Conservation (phyloP, 2,329 filamentous ascomycete genomes). For the Arthroderma uncinatum region DNA sequence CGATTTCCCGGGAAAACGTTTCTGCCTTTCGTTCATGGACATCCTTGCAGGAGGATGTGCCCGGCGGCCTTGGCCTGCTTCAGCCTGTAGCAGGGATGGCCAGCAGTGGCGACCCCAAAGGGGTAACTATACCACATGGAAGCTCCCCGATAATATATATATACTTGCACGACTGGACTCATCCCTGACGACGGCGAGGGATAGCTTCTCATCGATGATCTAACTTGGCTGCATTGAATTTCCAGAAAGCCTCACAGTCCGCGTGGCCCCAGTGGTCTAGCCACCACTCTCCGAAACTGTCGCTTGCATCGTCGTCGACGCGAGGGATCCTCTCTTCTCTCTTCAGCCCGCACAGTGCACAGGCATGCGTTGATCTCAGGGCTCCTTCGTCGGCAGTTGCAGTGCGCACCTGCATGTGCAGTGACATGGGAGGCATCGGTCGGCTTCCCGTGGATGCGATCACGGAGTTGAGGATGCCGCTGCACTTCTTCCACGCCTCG, state of each 20-base stretch:
- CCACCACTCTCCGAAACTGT: slow-evolving; percentile 97
- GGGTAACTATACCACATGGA: too few species aligned
- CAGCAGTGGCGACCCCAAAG: neutral
- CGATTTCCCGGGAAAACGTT: neutral
- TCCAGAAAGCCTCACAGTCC: slow-evolving; percentile 76
- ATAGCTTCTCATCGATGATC: neutral
- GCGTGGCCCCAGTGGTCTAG: slow-evolving; percentile 75
- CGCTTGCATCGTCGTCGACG: slow-evolving; percentile 66
- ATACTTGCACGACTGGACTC: too few species aligned
- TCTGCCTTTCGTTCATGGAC: neutral
- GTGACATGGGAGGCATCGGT: slow-evolving; percentile 57
- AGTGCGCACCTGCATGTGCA: slow-evolving; percentile 56
- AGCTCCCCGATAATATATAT: too few species aligned
- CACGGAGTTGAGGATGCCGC: slow-evolving; percentile 62
- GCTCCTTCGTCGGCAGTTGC: slow-evolving; percentile 54
- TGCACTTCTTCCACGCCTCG: slow-evolving; percentile 60
- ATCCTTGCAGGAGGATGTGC: neutral
- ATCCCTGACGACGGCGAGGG: neutral
- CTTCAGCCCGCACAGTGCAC: slow-evolving; percentile 77
- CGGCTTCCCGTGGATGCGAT: slow-evolving; percentile 28
- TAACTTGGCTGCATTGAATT: slow-evolving; percentile 42
- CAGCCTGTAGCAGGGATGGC: neutral
- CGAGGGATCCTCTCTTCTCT: slow-evolving; percentile 70
- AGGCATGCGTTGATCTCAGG: slow-evolving; percentile 60
- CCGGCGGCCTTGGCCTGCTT: neutral